Evolutionary conservation across 352 stramenopile genomes (phyloP), one percentile per base, ranked within the genome.

Genomic region (Pythium grandisporangium): DNA sequence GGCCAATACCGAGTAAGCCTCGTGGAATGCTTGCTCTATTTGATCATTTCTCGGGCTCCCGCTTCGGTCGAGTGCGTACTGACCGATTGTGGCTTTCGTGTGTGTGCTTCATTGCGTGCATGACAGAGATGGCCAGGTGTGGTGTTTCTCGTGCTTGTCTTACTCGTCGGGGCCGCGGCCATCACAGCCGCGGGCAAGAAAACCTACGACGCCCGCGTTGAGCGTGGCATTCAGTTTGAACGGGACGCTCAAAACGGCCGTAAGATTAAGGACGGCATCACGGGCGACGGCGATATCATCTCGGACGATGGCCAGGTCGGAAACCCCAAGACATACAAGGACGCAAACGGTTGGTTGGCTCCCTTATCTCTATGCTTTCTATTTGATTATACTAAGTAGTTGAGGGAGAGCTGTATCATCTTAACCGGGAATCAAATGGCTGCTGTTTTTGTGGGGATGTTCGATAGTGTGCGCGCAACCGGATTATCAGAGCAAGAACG

Each of bases 401-500:
- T n/a, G n/a, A n/a, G n/a, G n/a, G n/a, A n/a, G n/a, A n/a, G n/a
- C n/a, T n/a, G n/a, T n/a, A n/a, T n/a, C n/a, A n/a, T n/a, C n/a
- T n/a, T n/a, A n/a, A n/a, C n/a, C n/a, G n/a, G n/a, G n/a, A n/a
- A n/a, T n/a, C n/a, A n/a, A n/a, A n/a, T n/a, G n/a, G n/a, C n/a
- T n/a, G n/a, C n/a, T n/a, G n/a, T n/a, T n/a, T n/a, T n/a, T n/a
- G 8, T 32, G 8, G 27, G 14, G 10, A 32, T 14, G 10, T 32
- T 32, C 17, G 23, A 37, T 16, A 76, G 63, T 45, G 3, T 91
- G 77, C 30, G 63, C 79, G 40, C 45, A 81, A 46, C 70, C 73
- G 8, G 66, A 90, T 41, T 90, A 86, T 50, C 58, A 80, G 47
- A 89, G 66, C 52, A 86, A 89, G 55, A 71, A 86, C 33, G 76